Evolutionary conservation across 2,329 filamentous ascomycete genomes (phyloP).

Genomic region (Verticillium albo-atrum): DNA sequence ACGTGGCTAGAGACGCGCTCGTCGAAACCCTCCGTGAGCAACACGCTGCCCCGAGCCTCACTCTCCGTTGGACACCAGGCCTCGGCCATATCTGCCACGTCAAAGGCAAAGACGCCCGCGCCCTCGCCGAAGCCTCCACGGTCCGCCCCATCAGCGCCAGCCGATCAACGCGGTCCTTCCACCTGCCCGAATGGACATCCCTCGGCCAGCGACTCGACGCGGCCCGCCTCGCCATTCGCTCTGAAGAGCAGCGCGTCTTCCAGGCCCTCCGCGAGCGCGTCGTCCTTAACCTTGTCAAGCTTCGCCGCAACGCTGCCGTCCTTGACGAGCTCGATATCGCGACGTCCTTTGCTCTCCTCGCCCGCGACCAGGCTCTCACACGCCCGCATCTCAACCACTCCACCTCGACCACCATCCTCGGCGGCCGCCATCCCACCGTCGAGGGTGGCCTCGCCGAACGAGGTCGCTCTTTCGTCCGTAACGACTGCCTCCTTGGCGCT

Average conservation of each 20-base stretch:
- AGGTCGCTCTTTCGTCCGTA: conserved; percentile 76
- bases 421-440: conserved; percentile 88
- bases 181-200: conserved; percentile 76
- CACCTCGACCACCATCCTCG: conserved; percentile 69
- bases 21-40: conserved; percentile 56
- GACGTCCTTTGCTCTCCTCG: conserved; percentile 78
- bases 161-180: conserved; percentile 80
- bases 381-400: conserved; percentile 67
- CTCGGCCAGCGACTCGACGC: conserved; percentile 79
- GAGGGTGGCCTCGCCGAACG: conserved; percentile 75
- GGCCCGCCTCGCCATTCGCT: conserved; percentile 69
- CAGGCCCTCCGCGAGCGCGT: conserved; percentile 68
- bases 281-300: conserved; percentile 74
- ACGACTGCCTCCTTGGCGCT: conserved; percentile 79
- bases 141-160: conserved; percentile 66
- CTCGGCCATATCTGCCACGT: conserved; percentile 90
- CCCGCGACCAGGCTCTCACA: conserved; percentile 66
- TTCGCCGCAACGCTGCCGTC: conserved; percentile 85
- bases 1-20: conserved; percentile 56
- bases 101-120: conserved; percentile 68
- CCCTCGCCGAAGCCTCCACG: conserved; percentile 25
- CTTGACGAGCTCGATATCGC: conserved; percentile 91
- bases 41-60: conserved; percentile 61
- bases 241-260: conserved; percentile 82
- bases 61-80: conserved; percentile 79